Conservation (phyloP, 2,329 filamentous ascomycete genomes). For the Pyrenochaeta sp. region DNA sequence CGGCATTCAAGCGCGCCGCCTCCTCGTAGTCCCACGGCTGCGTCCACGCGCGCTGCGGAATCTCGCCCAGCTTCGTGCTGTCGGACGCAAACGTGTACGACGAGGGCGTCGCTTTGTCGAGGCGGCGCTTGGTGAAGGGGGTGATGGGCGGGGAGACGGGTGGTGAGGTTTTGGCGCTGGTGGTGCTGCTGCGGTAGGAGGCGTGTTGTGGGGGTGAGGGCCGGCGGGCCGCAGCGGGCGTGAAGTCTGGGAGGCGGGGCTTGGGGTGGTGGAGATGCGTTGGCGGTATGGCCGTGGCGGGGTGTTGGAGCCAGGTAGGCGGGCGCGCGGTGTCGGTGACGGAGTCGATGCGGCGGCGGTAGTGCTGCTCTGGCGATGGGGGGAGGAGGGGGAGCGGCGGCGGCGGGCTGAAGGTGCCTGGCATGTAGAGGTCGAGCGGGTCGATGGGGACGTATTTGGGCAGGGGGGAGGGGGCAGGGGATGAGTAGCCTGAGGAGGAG, state of each 20-base stretch:
- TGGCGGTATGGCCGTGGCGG: slow-evolving; percentile 13
- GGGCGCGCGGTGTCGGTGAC: slow-evolving; percentile 31
- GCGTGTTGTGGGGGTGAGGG: slow-evolving; percentile 7
- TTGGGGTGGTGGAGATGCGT: slow-evolving; percentile 21
- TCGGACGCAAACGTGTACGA: slow-evolving; percentile 54
- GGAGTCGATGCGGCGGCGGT: too few species aligned
- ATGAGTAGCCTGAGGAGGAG: slow-evolving; percentile 26
- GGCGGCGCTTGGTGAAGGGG: slow-evolving; percentile 29
- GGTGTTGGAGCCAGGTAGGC: slow-evolving; percentile 34
- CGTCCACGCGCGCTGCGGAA: slow-evolving; percentile 55
- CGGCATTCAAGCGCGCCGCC: slow-evolving; percentile 51
- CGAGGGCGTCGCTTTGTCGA: slow-evolving; percentile 48
- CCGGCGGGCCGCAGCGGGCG: slow-evolving; percentile 16
- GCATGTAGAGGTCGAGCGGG: slow-evolving; percentile 23
- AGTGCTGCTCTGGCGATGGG: too few species aligned
- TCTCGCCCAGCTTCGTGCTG: slow-evolving; percentile 58
- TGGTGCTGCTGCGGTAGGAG: slow-evolving; percentile 1
- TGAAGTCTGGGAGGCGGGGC: slow-evolving; percentile 21
- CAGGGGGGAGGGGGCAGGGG: slow-evolving; percentile 33
- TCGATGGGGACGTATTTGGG: slow-evolving; percentile 34
- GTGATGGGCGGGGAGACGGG: slow-evolving; percentile 9
- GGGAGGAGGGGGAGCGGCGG: too few species aligned
- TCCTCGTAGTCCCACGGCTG: slow-evolving; percentile 53
- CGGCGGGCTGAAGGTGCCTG: too few species aligned
- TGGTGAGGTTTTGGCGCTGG: slow-evolving; percentile 11